A percentile compares a stretch with the other conserved stretches of the same genome.
These are phyloP conservation scores for Fusarium sp. DNA, from an alignment of 2,329 filamentous ascomycete genomes.

Conservation along the genomic window DNA sequence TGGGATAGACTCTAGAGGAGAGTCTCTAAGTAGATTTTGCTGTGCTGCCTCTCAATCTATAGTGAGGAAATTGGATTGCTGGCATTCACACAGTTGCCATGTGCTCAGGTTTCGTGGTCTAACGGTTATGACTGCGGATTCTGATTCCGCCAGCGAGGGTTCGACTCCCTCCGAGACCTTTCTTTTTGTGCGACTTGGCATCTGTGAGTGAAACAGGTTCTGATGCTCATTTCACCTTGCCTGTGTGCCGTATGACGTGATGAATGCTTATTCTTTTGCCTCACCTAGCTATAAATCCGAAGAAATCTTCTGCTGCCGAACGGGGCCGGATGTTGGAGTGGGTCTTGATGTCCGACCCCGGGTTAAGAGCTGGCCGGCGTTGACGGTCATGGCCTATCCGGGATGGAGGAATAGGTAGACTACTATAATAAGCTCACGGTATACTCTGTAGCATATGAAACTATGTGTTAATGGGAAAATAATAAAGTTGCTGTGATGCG, in stretches of 20 bases:
- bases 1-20: neutral
- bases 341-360: neutral
- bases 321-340: constrained; percentile 15
- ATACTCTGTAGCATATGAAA: no score
- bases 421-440: no score
- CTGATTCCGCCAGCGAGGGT: constrained; percentile 4
- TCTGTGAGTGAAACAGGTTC: neutral
- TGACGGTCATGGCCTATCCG: neutral
- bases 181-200: neutral
- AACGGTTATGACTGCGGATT: constrained; percentile 7
- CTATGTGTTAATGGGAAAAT: no score
- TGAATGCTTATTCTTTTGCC: neutral
- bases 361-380: neutral
- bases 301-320: neutral
- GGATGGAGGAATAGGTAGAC: neutral
- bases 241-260: neutral
- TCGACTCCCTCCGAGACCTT: constrained; percentile 1
- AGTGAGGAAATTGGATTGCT: neutral
- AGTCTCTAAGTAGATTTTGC: neutral
- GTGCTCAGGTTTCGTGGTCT: neutral
- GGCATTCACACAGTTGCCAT: neutral
- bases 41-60: neutral
- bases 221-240: rapidly evolving
- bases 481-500: neutral
- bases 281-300: neutral